Percentiles rank a stretch among this genome's conserved stretches.
Conservation (phyloP, 2,329 filamentous ascomycete genomes). For the Cryphonectria naterciae region DNA sequence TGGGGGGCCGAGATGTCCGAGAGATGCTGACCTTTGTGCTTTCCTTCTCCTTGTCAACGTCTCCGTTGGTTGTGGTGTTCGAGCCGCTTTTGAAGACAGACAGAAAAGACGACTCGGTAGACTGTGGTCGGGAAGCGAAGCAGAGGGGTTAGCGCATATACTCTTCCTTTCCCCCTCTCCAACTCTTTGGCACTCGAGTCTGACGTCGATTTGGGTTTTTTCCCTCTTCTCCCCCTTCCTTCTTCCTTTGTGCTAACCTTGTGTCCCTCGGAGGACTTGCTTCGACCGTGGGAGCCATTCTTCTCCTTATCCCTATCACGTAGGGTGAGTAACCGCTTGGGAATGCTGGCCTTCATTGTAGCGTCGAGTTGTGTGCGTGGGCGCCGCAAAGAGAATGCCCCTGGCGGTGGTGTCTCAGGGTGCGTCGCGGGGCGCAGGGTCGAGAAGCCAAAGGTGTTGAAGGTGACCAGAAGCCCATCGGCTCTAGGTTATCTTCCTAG, state of each 20-base stretch:
- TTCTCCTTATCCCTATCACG: conserved; percentile 57
- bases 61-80: conserved; percentile 57
- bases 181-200: neutral
- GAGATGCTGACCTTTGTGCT: conserved; percentile 41
- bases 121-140: conserved; percentile 52
- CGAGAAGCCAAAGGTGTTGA: neutral
- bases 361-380: conserved; percentile 17
- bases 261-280: conserved; percentile 58
- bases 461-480: conserved; percentile 30
- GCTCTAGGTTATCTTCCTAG: conserved; percentile 30
- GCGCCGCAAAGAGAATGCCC: neutral
- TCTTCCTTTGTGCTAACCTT: conserved; percentile 49
- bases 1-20: neutral
- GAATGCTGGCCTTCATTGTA: conserved; percentile 57
- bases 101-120: conserved; percentile 60
- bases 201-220: neutral
- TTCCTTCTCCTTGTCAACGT: conserved; percentile 55
- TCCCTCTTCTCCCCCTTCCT: neutral
- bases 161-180: neutral
- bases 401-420: conserved; percentile 11
- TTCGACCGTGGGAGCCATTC: conserved; percentile 55
- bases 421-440: conserved; percentile 13
- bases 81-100: conserved; percentile 67
- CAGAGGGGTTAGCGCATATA: conserved; percentile 27
- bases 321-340: conserved; percentile 70